phyloP scores from a whole-genome alignment of 192 early-diverging fungal genomes.

The Coemansia sp. region DNA sequence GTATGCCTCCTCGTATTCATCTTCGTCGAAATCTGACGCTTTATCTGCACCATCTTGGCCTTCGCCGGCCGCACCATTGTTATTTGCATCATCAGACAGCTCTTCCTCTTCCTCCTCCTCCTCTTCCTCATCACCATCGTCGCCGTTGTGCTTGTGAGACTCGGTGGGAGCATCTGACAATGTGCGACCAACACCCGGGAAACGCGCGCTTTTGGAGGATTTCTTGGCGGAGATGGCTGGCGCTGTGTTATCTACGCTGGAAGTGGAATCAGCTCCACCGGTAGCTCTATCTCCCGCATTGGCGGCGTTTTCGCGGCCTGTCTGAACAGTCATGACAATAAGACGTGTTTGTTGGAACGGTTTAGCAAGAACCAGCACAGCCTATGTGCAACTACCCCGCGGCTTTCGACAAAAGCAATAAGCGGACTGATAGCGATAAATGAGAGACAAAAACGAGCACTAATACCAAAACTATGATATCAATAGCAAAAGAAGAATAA shows the following conservation, averaged over 20 bases:
- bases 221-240: slow-evolving; percentile 17
- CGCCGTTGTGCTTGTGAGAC: background rate
- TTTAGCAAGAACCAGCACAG: background rate
- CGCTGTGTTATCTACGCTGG: background rate
- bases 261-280: background rate
- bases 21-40: slow-evolving; percentile 31
- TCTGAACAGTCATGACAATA: slow-evolving; percentile 22
- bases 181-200: slow-evolving; percentile 38
- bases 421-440: too few relatives aligned
- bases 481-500: background rate
- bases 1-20: slow-evolving; percentile 23
- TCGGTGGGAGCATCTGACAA: slow-evolving; percentile 15
- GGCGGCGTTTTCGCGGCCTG: slow-evolving; percentile 12
- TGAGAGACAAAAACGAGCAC: too few relatives aligned
- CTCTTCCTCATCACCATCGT: background rate
- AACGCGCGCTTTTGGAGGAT: slow-evolving; percentile 23
- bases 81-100: background rate
- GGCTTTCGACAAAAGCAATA: too few relatives aligned
- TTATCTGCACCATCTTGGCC: slow-evolving; percentile 1
- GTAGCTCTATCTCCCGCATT: background rate
- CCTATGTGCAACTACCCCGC: too few relatives aligned
- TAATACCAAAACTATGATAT: too few relatives aligned
- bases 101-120: slow-evolving; percentile 1
- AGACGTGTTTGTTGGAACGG: background rate
- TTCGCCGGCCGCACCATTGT: slow-evolving; percentile 1